A percentile compares a stretch with the other conserved stretches of the same genome.
Evolutionary conservation across 2,329 filamentous ascomycete genomes (phyloP).

Genomic region (Emmonsiellopsis sp.): DNA sequence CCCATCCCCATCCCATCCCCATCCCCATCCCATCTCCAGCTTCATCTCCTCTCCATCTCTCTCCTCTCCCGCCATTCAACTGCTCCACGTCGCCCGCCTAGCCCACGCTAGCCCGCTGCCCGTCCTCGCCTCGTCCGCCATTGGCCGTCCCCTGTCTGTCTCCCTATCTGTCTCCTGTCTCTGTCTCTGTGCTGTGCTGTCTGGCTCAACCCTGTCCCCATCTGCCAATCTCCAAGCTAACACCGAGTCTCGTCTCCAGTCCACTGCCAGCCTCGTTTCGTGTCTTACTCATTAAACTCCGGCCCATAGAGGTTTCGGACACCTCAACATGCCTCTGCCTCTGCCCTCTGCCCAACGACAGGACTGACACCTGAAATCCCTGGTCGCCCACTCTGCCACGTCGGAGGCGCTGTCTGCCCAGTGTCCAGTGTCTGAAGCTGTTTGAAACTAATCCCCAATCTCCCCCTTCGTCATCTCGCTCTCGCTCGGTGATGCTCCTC

Average conservation of each 20-base stretch:
- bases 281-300: background rate
- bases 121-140: no score
- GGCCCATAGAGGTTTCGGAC: background rate
- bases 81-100: conserved; percentile 12
- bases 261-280: conserved; percentile 6
- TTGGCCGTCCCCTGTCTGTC: no score
- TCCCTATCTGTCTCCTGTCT: no score
- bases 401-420: background rate
- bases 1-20: background rate
- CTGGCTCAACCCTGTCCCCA: no score
- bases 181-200: no score
- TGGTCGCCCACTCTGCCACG: conserved; percentile 1
- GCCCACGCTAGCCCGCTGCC: no score
- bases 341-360: conserved; percentile 6
- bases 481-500: conserved; percentile 22
- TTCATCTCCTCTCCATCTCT: background rate
- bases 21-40: background rate
- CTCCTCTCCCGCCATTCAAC: conserved; percentile 4
- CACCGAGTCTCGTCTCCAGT: background rate
- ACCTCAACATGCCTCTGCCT: conserved; percentile 19
- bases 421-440: background rate
- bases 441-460: background rate
- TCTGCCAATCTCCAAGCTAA: background rate
- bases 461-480: conserved; percentile 6
- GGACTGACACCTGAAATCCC: conserved; percentile 2